Percentiles rank a stretch among this genome's conserved stretches.
Evolutionary conservation across 345 rosid genomes (phyloP).

Genomic region (Murraya koenigii): DNA sequence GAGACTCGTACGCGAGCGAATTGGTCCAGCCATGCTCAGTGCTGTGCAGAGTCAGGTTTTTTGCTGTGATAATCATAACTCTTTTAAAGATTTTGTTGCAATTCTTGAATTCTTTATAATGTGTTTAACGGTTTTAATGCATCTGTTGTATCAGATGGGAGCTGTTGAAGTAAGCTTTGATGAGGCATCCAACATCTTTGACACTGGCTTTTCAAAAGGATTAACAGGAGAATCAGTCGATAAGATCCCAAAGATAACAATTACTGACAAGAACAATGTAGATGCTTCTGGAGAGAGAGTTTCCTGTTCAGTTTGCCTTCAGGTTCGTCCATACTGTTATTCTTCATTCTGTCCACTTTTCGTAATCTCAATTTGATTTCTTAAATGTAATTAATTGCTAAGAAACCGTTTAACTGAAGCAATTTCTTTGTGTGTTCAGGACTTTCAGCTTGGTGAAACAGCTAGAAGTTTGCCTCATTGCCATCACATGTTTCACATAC

Average conservation of each 20-base stretch:
- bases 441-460: slow-evolving; percentile 87
- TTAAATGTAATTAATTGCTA: no score
- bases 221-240: slow-evolving; percentile 73
- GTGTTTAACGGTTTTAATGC: slow-evolving; percentile 11
- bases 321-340: slow-evolving; percentile 42
- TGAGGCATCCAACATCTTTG: slow-evolving; percentile 80
- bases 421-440: slow-evolving; percentile 44
- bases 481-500: slow-evolving; percentile 95
- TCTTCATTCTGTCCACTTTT: neutral
- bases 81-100: neutral
- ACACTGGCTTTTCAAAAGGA: slow-evolving; percentile 77
- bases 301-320: slow-evolving; percentile 95
- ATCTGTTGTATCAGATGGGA: slow-evolving; percentile 66
- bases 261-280: slow-evolving; percentile 52
- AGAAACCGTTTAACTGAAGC: slow-evolving; percentile 9
- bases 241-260: slow-evolving; percentile 78
- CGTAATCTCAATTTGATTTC: neutral
- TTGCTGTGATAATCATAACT: neutral
- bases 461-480: slow-evolving; percentile 94
- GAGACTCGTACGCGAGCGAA: slow-evolving; percentile 93
- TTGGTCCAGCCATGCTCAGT: slow-evolving; percentile 99
- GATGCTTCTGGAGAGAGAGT: slow-evolving; percentile 82
- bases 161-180: slow-evolving; percentile 77
- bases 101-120: neutral
- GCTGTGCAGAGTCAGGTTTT: slow-evolving; percentile 99